phyloP scores from a whole-genome alignment of 345 rosid species.

The Citrus glauca region DNA sequence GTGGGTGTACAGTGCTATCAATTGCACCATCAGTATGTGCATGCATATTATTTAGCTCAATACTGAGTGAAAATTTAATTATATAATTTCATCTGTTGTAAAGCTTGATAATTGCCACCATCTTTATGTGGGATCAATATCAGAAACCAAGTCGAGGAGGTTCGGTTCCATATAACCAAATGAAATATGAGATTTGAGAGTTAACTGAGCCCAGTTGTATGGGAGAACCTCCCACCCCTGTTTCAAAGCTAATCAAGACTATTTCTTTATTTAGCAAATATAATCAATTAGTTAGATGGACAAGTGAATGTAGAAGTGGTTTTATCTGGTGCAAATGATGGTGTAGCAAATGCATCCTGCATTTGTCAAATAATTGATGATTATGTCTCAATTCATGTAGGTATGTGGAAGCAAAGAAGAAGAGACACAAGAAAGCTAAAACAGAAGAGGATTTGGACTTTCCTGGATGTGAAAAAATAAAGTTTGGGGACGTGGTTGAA shows the following conservation, averaged over 20 bases:
- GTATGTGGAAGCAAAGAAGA: constrained; percentile 72
- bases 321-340: not conserved
- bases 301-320: not conserved
- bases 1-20: too few species aligned
- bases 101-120: not conserved
- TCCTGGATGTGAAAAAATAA: constrained; percentile 60
- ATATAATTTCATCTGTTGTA: not conserved
- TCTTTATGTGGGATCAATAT: not conserved
- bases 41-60: not conserved
- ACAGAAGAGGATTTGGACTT: constrained; percentile 49
- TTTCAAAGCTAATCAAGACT: not conserved
- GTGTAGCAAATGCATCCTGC: not conserved
- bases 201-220: not conserved
- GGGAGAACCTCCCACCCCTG: not conserved
- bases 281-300: not conserved
- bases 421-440: constrained; percentile 46
- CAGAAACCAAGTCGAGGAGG: not conserved
- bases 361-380: not conserved
- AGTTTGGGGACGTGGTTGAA: constrained; percentile 83
- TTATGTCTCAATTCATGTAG: constrained; percentile 24
- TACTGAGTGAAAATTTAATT: not conserved
- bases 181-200: not conserved
- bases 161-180: not conserved
- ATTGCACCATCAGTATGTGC: not conserved
- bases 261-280: not conserved